Evolutionary conservation across 208 protist genomes (phyloP).

Genomic region (Phytomonas francai): DNA sequence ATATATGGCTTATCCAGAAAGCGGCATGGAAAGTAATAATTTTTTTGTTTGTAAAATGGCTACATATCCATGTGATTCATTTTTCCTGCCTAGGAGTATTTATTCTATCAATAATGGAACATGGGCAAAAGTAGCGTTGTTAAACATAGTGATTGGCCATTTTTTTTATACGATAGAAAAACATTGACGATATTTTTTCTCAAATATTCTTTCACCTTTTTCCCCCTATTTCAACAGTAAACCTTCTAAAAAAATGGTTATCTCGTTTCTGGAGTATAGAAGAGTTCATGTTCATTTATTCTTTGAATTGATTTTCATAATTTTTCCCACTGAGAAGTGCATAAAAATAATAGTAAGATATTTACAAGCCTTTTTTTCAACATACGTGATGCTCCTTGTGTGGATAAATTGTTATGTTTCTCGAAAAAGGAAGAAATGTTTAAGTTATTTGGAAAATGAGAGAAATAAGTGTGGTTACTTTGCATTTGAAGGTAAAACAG

Average conservation of each 20-base stretch:
- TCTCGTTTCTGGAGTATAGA: background rate
- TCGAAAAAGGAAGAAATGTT: constrained; percentile 1
- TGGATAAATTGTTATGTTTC: background rate
- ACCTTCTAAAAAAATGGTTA: background rate
- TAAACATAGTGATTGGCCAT: background rate
- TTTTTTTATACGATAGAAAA: background rate
- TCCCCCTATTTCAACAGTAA: background rate
- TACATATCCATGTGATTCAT: background rate
- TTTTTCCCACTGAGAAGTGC: constrained; percentile 2
- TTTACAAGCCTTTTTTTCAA: constrained; percentile 4
- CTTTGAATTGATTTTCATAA: constrained; percentile 1
- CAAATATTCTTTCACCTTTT: background rate
- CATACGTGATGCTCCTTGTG: background rate
- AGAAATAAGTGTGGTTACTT: background rate
- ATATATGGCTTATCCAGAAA: background rate
- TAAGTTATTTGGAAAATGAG: background rate
- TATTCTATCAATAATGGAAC: background rate
- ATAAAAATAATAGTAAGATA: constrained; percentile 4
- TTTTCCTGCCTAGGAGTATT: background rate
- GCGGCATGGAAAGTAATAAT: background rate
- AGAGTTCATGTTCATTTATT: constrained; percentile 1
- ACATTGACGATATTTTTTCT: background rate
- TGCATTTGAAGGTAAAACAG: background rate
- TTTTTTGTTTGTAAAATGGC: background rate
- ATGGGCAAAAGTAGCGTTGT: background rate